These are phyloP conservation scores for Acrodontium crateriforme DNA, from an alignment of 2,329 filamentous ascomycete genomes.

Conservation along the genomic window DNA sequence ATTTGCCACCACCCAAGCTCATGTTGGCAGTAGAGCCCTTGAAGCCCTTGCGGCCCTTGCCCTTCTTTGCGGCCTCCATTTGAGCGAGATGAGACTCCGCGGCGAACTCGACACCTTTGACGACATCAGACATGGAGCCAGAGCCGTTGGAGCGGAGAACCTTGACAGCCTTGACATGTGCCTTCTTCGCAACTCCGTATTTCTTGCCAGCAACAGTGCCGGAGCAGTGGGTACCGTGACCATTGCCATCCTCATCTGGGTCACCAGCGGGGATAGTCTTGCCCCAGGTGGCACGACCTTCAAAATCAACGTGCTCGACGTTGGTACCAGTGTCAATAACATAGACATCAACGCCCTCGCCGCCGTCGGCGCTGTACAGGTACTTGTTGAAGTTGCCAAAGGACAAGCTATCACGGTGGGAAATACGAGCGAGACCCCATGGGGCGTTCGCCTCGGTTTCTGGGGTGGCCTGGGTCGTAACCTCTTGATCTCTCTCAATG, in stretches of 20 bases:
- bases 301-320: conserved; percentile 86
- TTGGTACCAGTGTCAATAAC: conserved; percentile 98
- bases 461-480: conserved; percentile 55
- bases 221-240: conserved; percentile 98
- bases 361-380: conserved; percentile 75
- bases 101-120: conserved; percentile 95
- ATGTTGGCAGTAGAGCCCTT: conserved; percentile 99
- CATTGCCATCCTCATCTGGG: conserved; percentile 84
- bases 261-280: conserved; percentile 85
- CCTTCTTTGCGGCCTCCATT: conserved; percentile 64
- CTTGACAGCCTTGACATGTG: conserved; percentile 92
- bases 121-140: conserved; percentile 95
- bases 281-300: conserved; percentile 89
- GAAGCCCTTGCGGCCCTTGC: conserved; percentile 89
- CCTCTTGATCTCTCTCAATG: conserved; percentile 87
- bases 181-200: conserved; percentile 99
- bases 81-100: conserved; percentile 66
- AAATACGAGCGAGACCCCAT: conserved; percentile 98
- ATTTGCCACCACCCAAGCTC: conserved; percentile 97
- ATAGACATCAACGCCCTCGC: conserved; percentile 96
- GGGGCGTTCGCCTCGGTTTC: conserved; percentile 81
- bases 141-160: conserved; percentile 94
- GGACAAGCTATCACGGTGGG: conserved; percentile 72
- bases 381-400: conserved; percentile 98
- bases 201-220: conserved; percentile 96